Base-by-base conservation (phyloP, 148 eudicot genomes). In the Mesembryanthemum crystallinum region DNA sequence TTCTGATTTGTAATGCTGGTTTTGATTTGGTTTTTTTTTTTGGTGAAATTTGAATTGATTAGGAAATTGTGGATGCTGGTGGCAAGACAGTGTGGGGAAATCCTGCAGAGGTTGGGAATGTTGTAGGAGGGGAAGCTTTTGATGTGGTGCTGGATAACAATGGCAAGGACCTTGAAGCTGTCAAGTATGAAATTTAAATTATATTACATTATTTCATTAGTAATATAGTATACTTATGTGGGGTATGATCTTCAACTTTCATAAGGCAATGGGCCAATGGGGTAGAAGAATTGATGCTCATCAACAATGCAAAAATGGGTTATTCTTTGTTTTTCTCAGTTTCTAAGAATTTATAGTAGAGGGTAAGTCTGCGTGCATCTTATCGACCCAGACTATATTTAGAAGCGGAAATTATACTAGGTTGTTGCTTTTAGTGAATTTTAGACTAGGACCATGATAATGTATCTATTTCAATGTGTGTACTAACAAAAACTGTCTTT, bases 131-230 rank as follows among this genome's bases (percentile, higher is more conserved):
- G 24, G 88, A 81, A 25, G 42, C 77, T 15, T 92, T 89, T 77
- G 97, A 94, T 84, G 96, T 85, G 30, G 97, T 94, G 59, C 80
- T 94, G 75, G 98, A 94, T 72, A 94, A 94, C 85, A 94, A 94
- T 80, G 98, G 97, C 83, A 94, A 94, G 80, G 97, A 94, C 83
- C 85, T 94, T 83, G 98, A 94, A 10, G n/a, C 92, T 74, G 98
- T 94, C 58, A 88, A 85, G 98, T 94, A 77, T 73, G 20, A 15
- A 49, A 24, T 60, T 27, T 27, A 20, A 21, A 54, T 54, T 54
- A 1, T 54, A 3, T 15, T 21, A 23, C 5, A 20, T 54, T 54
- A 18, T 54, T 54, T 12, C 12, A 1, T n/a, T n/a, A n/a, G n/a
- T n/a, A n/a, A n/a, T n/a, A n/a, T 58, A 21, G 63, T 5, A 39